Base-by-base conservation (phyloP, 257 asterid species). In the Gentiana macrophylla region DNA sequence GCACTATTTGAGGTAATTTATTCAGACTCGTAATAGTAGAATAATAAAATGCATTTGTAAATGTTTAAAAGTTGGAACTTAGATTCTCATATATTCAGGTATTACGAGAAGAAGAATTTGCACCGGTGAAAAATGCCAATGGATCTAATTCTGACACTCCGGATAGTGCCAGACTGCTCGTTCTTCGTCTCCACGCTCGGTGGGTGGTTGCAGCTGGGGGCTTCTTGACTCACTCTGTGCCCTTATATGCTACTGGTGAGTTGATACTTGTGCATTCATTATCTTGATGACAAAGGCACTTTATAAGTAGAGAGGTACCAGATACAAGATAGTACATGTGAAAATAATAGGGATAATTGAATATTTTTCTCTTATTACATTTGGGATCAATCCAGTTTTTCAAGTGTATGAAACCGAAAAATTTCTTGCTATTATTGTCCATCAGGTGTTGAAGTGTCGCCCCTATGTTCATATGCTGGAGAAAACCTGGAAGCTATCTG, bases 121-220 rank as follows among this genome's bases (percentile, higher is more conserved):
- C 98, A 43, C 98, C 98, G 0, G 97, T 91, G 4, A 91, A 91
- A 72, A 91, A 87, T 70, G 93, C 89, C 49, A 85, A 85, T 34
- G 98, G 98, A 50, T 74, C 98, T 62, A 83, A 91, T 62, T 83
- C 64, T 61, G 98, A 91, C 75, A 87, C 98, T 38, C 98, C 97
- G 50, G 98, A 91, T 66, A 91, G 95, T 74, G 95, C 95, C 61
- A 77, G 84, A 43, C 71, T 91, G 68, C 88, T 91, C 8, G 79
- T 91, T 67, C 97, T 91, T 58, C 94, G 95, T 61, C 85, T 87
- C 72, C 97, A 91, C 6, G 58, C 98, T 49, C 93, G 95, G 56
- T 91, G 97, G 98, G 98, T 91, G 60, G 81, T 80, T 72, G 94
- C 95, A 37, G 98, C 98, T 5, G 97, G 98, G 53, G 98, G 98